Evolutionary conservation across 106 monocot species (phyloP), one percentile per base, ranked within the genome.

Genomic region (Iris macrosiphon): DNA sequence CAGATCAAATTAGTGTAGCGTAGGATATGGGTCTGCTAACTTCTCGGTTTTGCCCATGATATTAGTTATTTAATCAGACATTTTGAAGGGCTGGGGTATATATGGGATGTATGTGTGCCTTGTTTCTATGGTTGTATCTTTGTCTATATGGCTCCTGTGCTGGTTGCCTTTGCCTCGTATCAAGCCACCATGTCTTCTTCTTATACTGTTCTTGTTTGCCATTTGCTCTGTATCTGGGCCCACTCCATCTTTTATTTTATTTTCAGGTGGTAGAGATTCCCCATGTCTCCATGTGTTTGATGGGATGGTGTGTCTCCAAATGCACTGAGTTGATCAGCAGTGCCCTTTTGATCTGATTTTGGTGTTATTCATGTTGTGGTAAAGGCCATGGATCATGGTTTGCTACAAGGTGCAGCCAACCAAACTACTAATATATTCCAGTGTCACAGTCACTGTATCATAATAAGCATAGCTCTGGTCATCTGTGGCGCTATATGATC

Each of bases 1-100:
- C 24, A 57, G 40, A 57, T 39, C 40, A 57, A 40, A 11, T 3
- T 57, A 57, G 55, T 16, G 53, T 53, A 33, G 53, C 6, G 50
- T 27, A n/a, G n/a, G n/a, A n/a, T n/a, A n/a, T n/a, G n/a, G n/a
- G n/a, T n/a, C n/a, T n/a, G n/a, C n/a, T n/a, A n/a, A n/a, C n/a
- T n/a, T n/a, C n/a, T n/a, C 2, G 14, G 9, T 19, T 17, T 55
- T 13, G 20, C 35, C 17, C 20, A 27, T 54, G 34, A 54, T 33
- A 34, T 3, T 9, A 26, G 25, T 6, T n/a, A n/a, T n/a, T n/a
- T n/a, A n/a, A n/a, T 6, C 3, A 11, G 3, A 3, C 29, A 26
- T 48, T 1, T 49, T 4, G 12, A 28, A 3, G 49, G 25, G 25
- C 22, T 46, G 4, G 19, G 44, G 7, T 21, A 46, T 23, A 10